Evolutionary conservation across 176 grass and related monocot species (phyloP).

Genomic region (Oryza glumipatula): DNA sequence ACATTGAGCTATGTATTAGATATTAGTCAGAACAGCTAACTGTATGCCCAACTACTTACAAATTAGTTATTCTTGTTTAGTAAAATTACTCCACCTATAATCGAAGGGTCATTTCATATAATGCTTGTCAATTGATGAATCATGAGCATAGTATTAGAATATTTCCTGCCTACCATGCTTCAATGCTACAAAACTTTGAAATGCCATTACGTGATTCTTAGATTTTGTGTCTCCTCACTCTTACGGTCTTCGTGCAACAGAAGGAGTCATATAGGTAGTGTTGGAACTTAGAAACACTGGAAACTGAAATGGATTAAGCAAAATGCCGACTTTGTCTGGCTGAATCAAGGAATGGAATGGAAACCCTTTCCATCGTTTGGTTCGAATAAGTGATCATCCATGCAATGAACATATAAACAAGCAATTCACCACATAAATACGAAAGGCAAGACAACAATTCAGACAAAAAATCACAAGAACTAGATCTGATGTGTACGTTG

Average conservation of each 20-base stretch:
- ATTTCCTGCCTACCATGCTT: neutral
- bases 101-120: neutral
- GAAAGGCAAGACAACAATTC: neutral
- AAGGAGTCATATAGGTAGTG: neutral
- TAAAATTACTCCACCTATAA: neutral
- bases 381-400: neutral
- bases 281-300: neutral
- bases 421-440: neutral
- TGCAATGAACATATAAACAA: neutral
- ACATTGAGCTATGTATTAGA: slow-evolving; percentile 12
- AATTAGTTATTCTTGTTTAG: slow-evolving; percentile 1
- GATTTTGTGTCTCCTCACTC: neutral
- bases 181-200: neutral
- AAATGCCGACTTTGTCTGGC: neutral
- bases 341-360: no score
- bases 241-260: neutral
- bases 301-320: neutral
- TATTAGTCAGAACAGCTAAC: slow-evolving; percentile 16
- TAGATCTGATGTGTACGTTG: neutral
- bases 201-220: neutral
- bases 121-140: neutral
- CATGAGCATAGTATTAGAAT: no score
- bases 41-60: neutral
- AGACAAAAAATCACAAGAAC: neutral
- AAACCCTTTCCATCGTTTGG: neutral